phyloP scores from a whole-genome alignment of 805 yeast genomes.

The Isabelozyma gotoi region DNA sequence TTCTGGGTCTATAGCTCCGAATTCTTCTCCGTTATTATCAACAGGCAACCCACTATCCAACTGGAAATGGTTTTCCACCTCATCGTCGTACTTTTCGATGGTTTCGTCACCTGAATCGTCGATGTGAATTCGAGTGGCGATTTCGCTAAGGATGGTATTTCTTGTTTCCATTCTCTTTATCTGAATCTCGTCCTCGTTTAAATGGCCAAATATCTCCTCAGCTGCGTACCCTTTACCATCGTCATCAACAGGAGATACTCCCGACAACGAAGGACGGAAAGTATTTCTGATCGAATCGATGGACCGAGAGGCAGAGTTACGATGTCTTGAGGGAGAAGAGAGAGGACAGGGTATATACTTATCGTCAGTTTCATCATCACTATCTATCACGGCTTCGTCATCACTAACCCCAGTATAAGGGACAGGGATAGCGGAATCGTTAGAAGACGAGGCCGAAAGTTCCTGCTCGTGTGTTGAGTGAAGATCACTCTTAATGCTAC shows the following conservation, averaged over 20 bases:
- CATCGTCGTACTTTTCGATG: slow-evolving; percentile 1
- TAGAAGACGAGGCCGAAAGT: slow-evolving; percentile 11
- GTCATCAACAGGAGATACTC: slow-evolving; percentile 1
- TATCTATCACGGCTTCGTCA: too few relatives aligned
- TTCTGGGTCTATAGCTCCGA: slow-evolving; percentile 34
- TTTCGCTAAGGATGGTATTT: slow-evolving; percentile 25
- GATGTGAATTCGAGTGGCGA: slow-evolving; percentile 8
- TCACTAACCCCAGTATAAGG: slow-evolving; percentile 10
- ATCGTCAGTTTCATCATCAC: too few relatives aligned
- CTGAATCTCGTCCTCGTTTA: slow-evolving; percentile 27
- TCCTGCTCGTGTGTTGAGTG: neutral
- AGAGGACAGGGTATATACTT: neutral
- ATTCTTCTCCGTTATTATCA: slow-evolving; percentile 30
- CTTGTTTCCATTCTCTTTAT: slow-evolving; percentile 31
- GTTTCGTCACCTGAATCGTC: slow-evolving; percentile 1
- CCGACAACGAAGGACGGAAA: neutral
- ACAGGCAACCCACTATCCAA: slow-evolving; percentile 17
- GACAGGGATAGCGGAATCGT: slow-evolving; percentile 9
- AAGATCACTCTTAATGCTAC: neutral
- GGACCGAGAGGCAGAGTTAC: neutral
- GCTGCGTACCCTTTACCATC: slow-evolving; percentile 15
- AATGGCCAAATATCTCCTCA: slow-evolving; percentile 31
- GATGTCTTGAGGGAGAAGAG: too few relatives aligned
- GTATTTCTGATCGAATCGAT: slow-evolving; percentile 3
- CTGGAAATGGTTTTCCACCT: slow-evolving; percentile 4